Evolutionary conservation across 2,329 filamentous ascomycete species (phyloP).

Genomic region (Penicillium sp.): DNA sequence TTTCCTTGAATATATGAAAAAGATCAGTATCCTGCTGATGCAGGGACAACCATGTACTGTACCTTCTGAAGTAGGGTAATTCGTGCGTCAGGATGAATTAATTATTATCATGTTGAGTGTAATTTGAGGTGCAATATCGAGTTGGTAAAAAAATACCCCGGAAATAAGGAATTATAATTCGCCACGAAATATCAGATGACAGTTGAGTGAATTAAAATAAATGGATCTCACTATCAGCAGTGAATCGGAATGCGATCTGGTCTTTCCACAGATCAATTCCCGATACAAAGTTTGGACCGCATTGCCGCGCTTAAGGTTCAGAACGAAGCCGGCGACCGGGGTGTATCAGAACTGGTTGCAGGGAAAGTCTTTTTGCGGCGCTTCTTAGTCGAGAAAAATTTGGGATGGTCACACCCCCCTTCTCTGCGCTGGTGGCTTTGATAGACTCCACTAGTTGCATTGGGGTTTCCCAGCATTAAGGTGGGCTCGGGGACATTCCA

Average conservation of each 20-base stretch:
- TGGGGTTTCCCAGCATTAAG: slow-evolving; percentile 2
- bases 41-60: slow-evolving; percentile 6
- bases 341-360: not conserved
- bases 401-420: slow-evolving; percentile 11
- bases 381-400: slow-evolving; percentile 1
- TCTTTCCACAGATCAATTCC: not conserved
- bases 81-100: not conserved
- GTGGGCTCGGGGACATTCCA: slow-evolving; percentile 1
- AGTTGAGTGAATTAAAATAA: not conserved
- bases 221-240: not conserved
- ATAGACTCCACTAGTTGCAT: slow-evolving; percentile 19
- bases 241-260: not conserved
- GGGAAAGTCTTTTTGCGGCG: not conserved
- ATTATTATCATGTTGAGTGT: not conserved
- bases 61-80: slow-evolving; percentile 1
- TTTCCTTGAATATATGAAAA: not conserved
- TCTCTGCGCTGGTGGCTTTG: slow-evolving; percentile 11
- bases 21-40: slow-evolving; percentile 3
- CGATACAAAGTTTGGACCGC: not conserved
- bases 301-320: slow-evolving; percentile 4
- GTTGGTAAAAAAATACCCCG: not conserved
- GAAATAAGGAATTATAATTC: not conserved
- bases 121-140: not conserved
- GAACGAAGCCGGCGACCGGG: slow-evolving; percentile 1
- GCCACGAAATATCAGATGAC: slow-evolving; percentile 1